Conservation (phyloP, 495 filamentous ascomycete species). For the Chaetomidium leptoderma region DNA sequence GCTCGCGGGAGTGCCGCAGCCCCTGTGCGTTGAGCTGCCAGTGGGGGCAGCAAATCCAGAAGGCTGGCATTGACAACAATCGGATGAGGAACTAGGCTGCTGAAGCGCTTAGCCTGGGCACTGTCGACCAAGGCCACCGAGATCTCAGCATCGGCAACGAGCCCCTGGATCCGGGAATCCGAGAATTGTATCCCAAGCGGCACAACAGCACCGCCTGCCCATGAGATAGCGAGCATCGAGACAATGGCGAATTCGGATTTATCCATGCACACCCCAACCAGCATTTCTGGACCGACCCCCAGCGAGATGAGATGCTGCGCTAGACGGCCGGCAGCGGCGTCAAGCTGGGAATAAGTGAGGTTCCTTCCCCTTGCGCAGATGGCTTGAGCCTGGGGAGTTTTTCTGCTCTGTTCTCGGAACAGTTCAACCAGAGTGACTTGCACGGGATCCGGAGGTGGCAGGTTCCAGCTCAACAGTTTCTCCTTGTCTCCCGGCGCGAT, state of each 20-base stretch:
- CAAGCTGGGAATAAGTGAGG: slow-evolving; percentile 53
- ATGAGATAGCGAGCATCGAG: slow-evolving; percentile 46
- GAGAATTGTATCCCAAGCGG: slow-evolving; percentile 54
- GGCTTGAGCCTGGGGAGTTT: too few relatives aligned
- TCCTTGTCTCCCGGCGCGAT: too few relatives aligned
- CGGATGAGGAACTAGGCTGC: too few relatives aligned
- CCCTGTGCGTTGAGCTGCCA: too few relatives aligned
- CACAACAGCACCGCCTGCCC: slow-evolving; percentile 53
- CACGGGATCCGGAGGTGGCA: too few relatives aligned
- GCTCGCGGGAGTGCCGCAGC: not conserved
- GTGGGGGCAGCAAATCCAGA: not conserved
- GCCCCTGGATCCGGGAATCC: slow-evolving; percentile 39
- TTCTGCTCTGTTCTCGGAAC: too few relatives aligned
- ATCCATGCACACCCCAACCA: slow-evolving; percentile 54
- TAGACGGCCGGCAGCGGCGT: slow-evolving; percentile 24
- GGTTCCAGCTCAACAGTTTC: too few relatives aligned
- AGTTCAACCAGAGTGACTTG: too few relatives aligned
- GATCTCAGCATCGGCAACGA: too few relatives aligned
- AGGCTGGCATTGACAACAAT: too few relatives aligned
- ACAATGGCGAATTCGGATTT: slow-evolving; percentile 49
- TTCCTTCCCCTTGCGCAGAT: slow-evolving; percentile 55
- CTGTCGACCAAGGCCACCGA: slow-evolving; percentile 35
- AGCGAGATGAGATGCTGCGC: slow-evolving; percentile 38
- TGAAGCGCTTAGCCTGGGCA: too few relatives aligned
- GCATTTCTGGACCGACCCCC: slow-evolving; percentile 42